phyloP scores from a whole-genome alignment of 306 rosid species.

The Chamaecrista fasciculata region DNA sequence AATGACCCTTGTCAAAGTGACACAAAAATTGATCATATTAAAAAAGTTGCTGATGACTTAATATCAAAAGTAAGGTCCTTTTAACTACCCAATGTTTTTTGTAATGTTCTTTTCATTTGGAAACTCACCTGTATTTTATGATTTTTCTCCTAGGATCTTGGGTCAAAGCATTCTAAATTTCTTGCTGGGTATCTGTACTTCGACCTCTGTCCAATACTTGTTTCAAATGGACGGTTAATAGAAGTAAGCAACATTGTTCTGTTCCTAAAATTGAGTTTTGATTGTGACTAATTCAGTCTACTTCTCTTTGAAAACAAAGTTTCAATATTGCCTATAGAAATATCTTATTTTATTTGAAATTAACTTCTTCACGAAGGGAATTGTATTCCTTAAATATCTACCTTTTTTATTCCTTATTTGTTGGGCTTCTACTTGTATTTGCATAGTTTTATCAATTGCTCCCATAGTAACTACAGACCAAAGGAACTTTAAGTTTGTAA shows the following conservation, averaged over 20 bases:
- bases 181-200: slow-evolving; percentile 68
- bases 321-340: neutral
- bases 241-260: slow-evolving; percentile 53
- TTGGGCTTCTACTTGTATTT: neutral
- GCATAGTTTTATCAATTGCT: neutral
- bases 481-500: neutral
- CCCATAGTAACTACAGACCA: neutral
- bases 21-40: slow-evolving; percentile 57
- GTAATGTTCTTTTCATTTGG: slow-evolving; percentile 14
- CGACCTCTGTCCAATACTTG: slow-evolving; percentile 65
- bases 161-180: slow-evolving; percentile 50
- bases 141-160: slow-evolving; percentile 57
- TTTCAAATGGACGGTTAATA: slow-evolving; percentile 62
- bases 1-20: slow-evolving; percentile 42
- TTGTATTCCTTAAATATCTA: neutral
- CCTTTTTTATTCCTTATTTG: neutral
- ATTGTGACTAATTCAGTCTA: neutral
- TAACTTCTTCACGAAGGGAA: slow-evolving; percentile 6
- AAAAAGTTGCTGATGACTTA: slow-evolving; percentile 57
- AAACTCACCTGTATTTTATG: slow-evolving; percentile 24
- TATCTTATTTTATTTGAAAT: slow-evolving; percentile 12
- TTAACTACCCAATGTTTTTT: slow-evolving; percentile 26
- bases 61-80: slow-evolving; percentile 62
- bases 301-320: neutral
- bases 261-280: too few relatives aligned